phyloP scores from a whole-genome alignment of 345 rosid genomes.

The Microcos paniculata region DNA sequence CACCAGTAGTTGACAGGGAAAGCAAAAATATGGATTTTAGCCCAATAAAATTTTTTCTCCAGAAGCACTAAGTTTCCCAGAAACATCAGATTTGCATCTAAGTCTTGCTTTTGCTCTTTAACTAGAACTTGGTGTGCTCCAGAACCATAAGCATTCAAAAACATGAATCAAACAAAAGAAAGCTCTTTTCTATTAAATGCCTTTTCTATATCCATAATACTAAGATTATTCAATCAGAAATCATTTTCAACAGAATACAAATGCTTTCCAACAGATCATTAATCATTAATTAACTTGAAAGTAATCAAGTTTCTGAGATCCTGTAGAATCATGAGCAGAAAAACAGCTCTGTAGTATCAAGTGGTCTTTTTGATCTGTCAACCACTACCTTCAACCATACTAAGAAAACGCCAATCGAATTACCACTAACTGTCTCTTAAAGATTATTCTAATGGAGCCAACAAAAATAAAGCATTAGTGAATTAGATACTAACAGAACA shows the following conservation, averaged over 20 bases:
- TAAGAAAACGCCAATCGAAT: neutral
- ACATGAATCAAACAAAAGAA: neutral
- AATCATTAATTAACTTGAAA: neutral
- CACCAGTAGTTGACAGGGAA: neutral
- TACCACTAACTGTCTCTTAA: neutral
- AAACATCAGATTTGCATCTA: neutral
- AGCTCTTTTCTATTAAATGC: neutral
- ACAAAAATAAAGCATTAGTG: neutral
- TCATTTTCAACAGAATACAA: neutral
- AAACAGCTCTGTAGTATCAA: neutral
- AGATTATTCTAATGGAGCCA: neutral
- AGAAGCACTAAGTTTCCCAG: neutral
- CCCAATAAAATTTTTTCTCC: neutral
- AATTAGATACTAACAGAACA: slow-evolving; percentile 44
- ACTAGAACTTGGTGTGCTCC: neutral
- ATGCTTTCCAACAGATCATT: neutral
- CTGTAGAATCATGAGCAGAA: neutral
- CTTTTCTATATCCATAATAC: neutral
- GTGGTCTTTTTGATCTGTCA: neutral
- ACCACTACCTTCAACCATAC: neutral
- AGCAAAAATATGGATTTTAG: neutral
- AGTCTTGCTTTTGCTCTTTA: neutral
- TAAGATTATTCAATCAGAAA: neutral
- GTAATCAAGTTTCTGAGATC: neutral
- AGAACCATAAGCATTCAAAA: neutral